A percentile compares a stretch with the other conserved stretches of the same genome.
Evolutionary conservation across 1,284 basidiomycete genomes (phyloP).

Genomic region (Meira nashicola): DNA sequence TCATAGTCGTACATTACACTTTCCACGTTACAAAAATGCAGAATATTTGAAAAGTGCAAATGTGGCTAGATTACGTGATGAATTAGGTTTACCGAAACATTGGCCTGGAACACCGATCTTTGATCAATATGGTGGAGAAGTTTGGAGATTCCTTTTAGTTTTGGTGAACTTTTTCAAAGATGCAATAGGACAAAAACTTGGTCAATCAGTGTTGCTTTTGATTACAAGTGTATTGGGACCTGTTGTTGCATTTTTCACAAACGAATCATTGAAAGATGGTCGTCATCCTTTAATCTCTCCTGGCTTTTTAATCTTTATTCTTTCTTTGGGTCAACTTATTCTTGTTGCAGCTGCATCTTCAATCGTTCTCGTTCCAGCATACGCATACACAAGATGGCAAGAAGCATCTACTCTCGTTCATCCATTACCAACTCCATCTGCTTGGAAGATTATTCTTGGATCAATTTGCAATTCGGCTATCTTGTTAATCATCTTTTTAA

Average conservation of each 20-base stretch:
- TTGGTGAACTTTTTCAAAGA: not conserved
- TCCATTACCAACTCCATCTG: slow-evolving; percentile 4
- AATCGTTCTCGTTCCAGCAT: not conserved
- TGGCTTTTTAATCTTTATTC: not conserved
- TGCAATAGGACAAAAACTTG: not conserved
- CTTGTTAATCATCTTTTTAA: not conserved
- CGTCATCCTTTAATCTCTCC: not conserved
- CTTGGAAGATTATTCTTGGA: not conserved
- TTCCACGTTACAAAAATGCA: not conserved
- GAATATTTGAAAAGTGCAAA: not conserved
- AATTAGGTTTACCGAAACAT: not conserved
- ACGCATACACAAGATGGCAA: slow-evolving; percentile 9
- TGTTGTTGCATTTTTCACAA: not conserved
- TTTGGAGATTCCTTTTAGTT: not conserved
- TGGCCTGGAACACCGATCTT: slow-evolving; percentile 1
- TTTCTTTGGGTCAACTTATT: slow-evolving; percentile 7
- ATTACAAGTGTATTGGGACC: not conserved
- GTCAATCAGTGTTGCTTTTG: slow-evolving; percentile 2
- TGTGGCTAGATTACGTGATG: not conserved
- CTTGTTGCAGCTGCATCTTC: slow-evolving; percentile 4
- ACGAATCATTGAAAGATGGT: slow-evolving; percentile 9
- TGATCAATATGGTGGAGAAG: not conserved
- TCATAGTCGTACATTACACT: not conserved
- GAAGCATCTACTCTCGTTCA: slow-evolving; percentile 4
- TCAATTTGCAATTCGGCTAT: not conserved